Evolutionary conservation across 1,139 yeast genomes (phyloP), one percentile per base, ranked within the genome.

Genomic region (Williopsis jadinii): DNA sequence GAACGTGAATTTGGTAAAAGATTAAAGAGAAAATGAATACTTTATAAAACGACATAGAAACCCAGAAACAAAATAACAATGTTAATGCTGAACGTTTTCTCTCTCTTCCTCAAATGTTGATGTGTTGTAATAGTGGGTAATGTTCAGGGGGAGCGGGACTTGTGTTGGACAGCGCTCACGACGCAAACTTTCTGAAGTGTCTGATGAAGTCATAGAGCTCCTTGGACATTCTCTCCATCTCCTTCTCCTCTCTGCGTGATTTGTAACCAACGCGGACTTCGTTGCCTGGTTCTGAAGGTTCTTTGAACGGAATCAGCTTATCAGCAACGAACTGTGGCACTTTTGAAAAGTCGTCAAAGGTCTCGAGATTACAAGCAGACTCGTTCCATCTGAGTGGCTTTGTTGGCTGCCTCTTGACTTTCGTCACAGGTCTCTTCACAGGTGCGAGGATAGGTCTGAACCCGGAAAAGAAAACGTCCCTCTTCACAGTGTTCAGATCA

Each of bases 301-400:
- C 28, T 12, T 42, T 43, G 37, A 49, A 54, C 8, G 58, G 57
- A 5, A 37, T 36, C 40, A 53, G 35, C 38, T 49, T 52, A 41
- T 54, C 56, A 32, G 51, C 53, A 15, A 54, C 50, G 32, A 51
- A 54, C 37, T 53, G 55, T 28, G 58, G 58, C 11, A 54, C 46
- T 19, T 46, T 44, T 24, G 44, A 41, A 34, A 37, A 53, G 35
- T 52, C 55, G 35, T 49, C 55, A 46, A 52, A 53, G 5, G 44
- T 38, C 36, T 48, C 48, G 8, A 53, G 41, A 13, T 48, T 48
- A 19, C 52, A 48, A 1, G 55, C 50, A 2, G 56, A 51, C 13
- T 47, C 42, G 41, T 51, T 53, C 58, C 58, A 54, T 5, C 53
- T 42, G 27, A 46, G 37, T 31, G 58, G 52, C 12, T 46, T 47